Conservation (phyloP, 352 stramenopile genomes). For the Phytopythium oedochilum region DNA sequence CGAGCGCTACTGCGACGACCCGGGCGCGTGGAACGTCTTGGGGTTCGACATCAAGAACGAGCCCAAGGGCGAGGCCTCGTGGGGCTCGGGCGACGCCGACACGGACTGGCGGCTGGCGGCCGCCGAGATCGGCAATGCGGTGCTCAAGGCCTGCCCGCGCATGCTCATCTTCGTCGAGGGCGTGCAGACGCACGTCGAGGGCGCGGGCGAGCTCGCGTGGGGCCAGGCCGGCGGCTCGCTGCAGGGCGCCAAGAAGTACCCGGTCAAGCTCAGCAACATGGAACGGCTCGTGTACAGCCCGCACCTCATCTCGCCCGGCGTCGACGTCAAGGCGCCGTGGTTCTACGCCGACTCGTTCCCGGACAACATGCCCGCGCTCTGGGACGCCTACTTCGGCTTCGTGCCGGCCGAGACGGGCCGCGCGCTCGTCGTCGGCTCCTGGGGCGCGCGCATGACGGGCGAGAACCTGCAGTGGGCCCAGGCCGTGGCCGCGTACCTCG, state of each 20-base stretch:
- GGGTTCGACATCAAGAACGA: slow-evolving; percentile 81
- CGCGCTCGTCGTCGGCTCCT: slow-evolving; percentile 58
- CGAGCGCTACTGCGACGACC: slow-evolving; percentile 56
- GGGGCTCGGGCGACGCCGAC: slow-evolving; percentile 44
- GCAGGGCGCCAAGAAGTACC: slow-evolving; percentile 51
- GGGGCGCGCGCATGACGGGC: slow-evolving; percentile 58
- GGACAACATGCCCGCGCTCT: slow-evolving; percentile 61
- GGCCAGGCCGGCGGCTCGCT: slow-evolving; percentile 58
- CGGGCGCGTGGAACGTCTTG: slow-evolving; percentile 65
- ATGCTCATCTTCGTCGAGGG: slow-evolving; percentile 73
- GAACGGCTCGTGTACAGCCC: slow-evolving; percentile 65
- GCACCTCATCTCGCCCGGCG: slow-evolving; percentile 55
- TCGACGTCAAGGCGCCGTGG: slow-evolving; percentile 62
- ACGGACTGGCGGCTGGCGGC: slow-evolving; percentile 70
- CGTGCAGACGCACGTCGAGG: slow-evolving; percentile 66
- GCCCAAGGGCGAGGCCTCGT: slow-evolving; percentile 60
- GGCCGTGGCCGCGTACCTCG: slow-evolving; percentile 42
- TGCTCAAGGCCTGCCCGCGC: slow-evolving; percentile 54
- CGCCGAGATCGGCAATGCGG: slow-evolving; percentile 59
- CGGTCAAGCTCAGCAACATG: slow-evolving; percentile 66
- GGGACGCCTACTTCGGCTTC: slow-evolving; percentile 68
- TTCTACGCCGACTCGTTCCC: slow-evolving; percentile 55
- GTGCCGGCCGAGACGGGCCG: slow-evolving; percentile 47
- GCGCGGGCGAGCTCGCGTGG: slow-evolving; percentile 38
- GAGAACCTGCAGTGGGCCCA: slow-evolving; percentile 56